phyloP scores from a whole-genome alignment of 2,329 filamentous ascomycete genomes.

The Colletotrichum phormii region DNA sequence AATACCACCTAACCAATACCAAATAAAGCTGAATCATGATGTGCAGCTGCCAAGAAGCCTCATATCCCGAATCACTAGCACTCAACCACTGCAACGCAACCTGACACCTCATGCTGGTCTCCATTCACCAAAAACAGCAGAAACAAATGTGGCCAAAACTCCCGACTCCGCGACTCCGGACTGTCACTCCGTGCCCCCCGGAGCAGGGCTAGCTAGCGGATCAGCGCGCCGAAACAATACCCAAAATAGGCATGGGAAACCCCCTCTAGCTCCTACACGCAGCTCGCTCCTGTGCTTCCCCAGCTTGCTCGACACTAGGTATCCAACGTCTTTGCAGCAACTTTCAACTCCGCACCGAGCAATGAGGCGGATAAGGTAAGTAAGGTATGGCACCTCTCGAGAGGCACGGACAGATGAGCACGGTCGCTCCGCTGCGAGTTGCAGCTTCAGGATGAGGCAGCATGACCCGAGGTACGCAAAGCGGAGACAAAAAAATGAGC shows the following conservation, averaged over 20 bases:
- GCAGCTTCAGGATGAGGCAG: background rate
- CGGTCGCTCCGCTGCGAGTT: background rate
- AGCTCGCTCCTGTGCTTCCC: background rate
- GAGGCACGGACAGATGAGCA: background rate
- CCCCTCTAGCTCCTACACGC: background rate
- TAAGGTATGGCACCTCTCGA: background rate
- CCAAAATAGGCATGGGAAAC: constrained; percentile 17
- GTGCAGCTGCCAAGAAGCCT: constrained; percentile 22
- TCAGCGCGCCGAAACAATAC: constrained; percentile 33
- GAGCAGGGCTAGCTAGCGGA: constrained; percentile 27
- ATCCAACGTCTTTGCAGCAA: background rate
- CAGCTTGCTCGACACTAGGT: too few relatives aligned
- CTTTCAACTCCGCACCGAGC: background rate
- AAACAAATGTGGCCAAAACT: constrained; percentile 20
- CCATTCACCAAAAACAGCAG: constrained; percentile 4
- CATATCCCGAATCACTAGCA: background rate
- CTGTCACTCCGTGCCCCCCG: constrained; percentile 26
- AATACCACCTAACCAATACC: background rate
- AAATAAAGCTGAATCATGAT: constrained; percentile 20
- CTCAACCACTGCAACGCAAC: background rate
- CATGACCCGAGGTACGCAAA: background rate
- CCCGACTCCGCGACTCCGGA: constrained; percentile 25
- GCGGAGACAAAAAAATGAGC: background rate
- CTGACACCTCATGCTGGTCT: background rate
- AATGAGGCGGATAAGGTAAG: background rate